Percentiles rank a stretch among this genome's conserved stretches.
Conservation (phyloP, 345 rosid genomes). For the Eucalyptus erythrocorys region DNA sequence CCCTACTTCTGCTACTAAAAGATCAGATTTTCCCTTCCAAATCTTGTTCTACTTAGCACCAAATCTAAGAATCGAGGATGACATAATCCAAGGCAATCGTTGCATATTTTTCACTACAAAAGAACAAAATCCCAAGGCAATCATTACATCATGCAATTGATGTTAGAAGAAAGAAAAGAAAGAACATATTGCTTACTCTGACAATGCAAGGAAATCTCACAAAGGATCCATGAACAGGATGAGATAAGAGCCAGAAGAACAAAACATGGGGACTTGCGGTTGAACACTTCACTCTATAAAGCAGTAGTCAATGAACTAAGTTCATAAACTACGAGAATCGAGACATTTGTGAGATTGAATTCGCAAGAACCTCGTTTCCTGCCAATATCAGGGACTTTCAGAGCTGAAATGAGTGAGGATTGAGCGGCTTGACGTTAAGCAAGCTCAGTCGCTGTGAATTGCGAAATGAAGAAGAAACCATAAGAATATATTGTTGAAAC, state of each 20-base stretch:
- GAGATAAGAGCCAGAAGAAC: not conserved
- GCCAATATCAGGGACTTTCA: not conserved
- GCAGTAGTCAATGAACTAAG: not conserved
- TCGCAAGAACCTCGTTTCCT: not conserved
- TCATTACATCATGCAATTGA: not conserved
- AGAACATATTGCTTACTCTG: not conserved
- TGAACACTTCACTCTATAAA: not conserved
- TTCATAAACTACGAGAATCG: not conserved
- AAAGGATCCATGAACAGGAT: not conserved
- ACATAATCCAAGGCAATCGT: not conserved
- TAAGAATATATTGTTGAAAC: not conserved
- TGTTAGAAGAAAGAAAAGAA: not conserved
- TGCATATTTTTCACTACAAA: not conserved
- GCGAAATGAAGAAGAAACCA: not conserved
- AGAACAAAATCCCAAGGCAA: not conserved
- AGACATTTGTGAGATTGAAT: not conserved
- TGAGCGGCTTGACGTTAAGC: not conserved
- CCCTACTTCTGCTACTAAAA: not conserved
- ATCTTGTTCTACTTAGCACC: not conserved
- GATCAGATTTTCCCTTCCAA: not conserved
- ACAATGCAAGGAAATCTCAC: not conserved
- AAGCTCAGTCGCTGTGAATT: not conserved
- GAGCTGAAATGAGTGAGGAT: not conserved
- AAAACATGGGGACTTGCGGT: not conserved
- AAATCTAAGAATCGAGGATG: not conserved